A percentile compares a stretch with the other conserved stretches of the same genome.
These are phyloP conservation scores for Plantago coronopus DNA, from an alignment of 305 asterid genomes.

Conservation along the genomic window DNA sequence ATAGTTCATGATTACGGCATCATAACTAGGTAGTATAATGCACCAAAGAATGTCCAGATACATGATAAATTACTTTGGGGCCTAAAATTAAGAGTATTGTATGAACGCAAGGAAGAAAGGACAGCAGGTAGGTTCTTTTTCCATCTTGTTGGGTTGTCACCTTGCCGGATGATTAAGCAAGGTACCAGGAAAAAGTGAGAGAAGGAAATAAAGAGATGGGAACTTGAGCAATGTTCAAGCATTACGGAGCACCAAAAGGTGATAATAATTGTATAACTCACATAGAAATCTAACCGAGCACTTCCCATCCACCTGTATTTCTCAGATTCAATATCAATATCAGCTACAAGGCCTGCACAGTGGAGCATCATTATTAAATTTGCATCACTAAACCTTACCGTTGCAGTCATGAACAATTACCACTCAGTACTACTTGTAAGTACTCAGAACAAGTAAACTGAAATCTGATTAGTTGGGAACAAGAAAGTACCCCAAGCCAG, in stretches of 20 bases:
- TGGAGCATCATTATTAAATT: slow-evolving; percentile 17
- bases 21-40: no score
- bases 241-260: not conserved
- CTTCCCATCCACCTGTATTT: slow-evolving; percentile 99
- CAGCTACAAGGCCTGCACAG: slow-evolving; percentile 83
- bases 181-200: slow-evolving; percentile 2
- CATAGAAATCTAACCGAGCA: slow-evolving; percentile 92
- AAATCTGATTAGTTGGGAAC: slow-evolving; percentile 6
- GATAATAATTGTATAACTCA: slow-evolving; percentile 35
- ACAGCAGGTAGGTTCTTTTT: no score
- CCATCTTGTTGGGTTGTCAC: no score
- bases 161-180: no score
- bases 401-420: slow-evolving; percentile 9
- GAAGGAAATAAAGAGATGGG: not conserved
- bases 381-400: slow-evolving; percentile 18
- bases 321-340: slow-evolving; percentile 94
- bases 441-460: slow-evolving; percentile 22
- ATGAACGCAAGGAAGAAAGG: no score
- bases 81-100: slow-evolving; percentile 3
- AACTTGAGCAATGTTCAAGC: not conserved
- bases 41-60: slow-evolving; percentile 3
- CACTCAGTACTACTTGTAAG: slow-evolving; percentile 5
- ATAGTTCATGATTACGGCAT: no score
- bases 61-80: not conserved
- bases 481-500: slow-evolving; percentile 86